phyloP scores from a whole-genome alignment of 106 monocot genomes.

The Chionographis japonica region DNA sequence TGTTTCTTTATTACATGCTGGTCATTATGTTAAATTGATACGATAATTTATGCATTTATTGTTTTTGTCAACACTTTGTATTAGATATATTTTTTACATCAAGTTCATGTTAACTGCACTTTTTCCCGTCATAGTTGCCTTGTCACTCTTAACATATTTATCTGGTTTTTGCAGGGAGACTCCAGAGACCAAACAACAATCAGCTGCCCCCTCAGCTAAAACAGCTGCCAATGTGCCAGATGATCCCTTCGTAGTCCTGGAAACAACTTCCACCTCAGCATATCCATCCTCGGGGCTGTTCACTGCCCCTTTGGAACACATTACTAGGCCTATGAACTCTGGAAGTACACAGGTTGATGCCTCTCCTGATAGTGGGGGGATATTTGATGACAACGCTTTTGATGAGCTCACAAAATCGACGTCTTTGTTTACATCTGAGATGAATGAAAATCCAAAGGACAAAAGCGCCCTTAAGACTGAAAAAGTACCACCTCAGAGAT shows the following conservation, averaged over 20 bases:
- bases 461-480: constrained; percentile 9
- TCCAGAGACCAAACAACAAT: constrained; percentile 29
- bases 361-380: constrained; percentile 24
- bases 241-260: constrained; percentile 78
- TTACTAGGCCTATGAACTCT: constrained; percentile 27
- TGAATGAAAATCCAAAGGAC: constrained; percentile 23
- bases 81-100: neutral
- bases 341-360: constrained; percentile 23
- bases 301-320: constrained; percentile 51
- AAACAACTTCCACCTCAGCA: constrained; percentile 38
- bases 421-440: constrained; percentile 38
- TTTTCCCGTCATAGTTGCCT: constrained; percentile 1
- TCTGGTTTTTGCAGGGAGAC: constrained; percentile 37
- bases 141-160: neutral
- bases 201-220: constrained; percentile 30
- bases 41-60: no score
- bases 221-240: constrained; percentile 17
- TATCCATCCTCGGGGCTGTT: constrained; percentile 41
- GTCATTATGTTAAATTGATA: no score
- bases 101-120: neutral
- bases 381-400: constrained; percentile 58
- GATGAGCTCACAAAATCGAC: constrained; percentile 39
- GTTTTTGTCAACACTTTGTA: no score
- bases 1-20: no score
- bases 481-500: constrained; percentile 20